phyloP scores from a whole-genome alignment of 2,329 filamentous ascomycete genomes.

The Metarhizium humberi region DNA sequence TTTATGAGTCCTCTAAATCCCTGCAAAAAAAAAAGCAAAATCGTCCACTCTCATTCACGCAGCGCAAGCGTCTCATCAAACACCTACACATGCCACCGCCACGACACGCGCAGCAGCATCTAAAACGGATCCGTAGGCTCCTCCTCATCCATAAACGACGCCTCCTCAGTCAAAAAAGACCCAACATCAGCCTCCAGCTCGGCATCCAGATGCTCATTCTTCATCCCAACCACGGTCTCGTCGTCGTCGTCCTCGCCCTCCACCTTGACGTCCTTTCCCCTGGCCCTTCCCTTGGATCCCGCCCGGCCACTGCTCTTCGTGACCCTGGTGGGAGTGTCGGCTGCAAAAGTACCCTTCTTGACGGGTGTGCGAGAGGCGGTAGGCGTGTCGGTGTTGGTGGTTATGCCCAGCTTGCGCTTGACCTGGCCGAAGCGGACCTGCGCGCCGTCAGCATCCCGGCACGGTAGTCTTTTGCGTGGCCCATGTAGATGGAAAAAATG shows the following conservation, averaged over 20 bases:
- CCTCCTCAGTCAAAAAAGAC: not conserved
- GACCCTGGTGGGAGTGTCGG: constrained; percentile 18
- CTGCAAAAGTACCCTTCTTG: constrained; percentile 12
- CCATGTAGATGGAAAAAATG: not conserved
- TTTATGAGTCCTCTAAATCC: no score
- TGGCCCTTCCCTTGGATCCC: constrained; percentile 15
- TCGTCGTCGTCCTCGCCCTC: constrained; percentile 11
- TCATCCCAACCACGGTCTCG: constrained; percentile 10
- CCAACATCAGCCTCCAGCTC: not conserved
- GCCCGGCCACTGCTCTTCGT: constrained; percentile 18
- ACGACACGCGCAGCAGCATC: no score
- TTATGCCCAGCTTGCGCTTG: constrained; percentile 35
- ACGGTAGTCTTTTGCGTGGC: not conserved
- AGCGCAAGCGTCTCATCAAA: no score
- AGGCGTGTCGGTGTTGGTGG: constrained; percentile 13
- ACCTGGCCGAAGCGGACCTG: constrained; percentile 41
- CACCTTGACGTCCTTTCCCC: constrained; percentile 10
- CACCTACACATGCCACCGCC: no score
- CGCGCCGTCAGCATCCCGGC: not conserved
- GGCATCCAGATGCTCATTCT: constrained; percentile 6
- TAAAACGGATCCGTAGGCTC: not conserved
- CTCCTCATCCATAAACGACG: not conserved
- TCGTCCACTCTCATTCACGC: no score
- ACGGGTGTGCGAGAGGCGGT: constrained; percentile 7
- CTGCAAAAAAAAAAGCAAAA: no score